A percentile compares a stretch with the other conserved stretches of the same genome.
Conservation (phyloP, 2,329 filamentous ascomycete genomes). For the Shiraia bambusicola region DNA sequence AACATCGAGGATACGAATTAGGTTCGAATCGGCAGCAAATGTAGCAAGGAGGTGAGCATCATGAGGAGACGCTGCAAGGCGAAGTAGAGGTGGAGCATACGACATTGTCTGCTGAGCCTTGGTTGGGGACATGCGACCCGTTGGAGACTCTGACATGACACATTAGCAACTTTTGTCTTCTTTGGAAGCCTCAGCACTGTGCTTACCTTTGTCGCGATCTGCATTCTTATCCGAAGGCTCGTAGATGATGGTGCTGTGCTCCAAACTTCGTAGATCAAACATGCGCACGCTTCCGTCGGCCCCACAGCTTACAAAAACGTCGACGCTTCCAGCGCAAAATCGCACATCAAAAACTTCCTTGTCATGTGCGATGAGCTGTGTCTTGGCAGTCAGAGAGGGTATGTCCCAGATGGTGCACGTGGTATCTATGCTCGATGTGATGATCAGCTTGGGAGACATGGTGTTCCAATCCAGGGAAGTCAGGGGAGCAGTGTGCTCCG, state of each 20-base stretch:
- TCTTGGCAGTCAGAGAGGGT: conserved; percentile 94
- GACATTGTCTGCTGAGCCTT: conserved; percentile 74
- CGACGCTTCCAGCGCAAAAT: conserved; percentile 97
- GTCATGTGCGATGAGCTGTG: conserved; percentile 96
- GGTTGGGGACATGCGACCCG: conserved; percentile 65
- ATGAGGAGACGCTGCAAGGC: conserved; percentile 87
- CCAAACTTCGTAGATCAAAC: conserved; percentile 94
- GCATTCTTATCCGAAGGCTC: conserved; percentile 85
- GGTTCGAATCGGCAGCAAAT: conserved; percentile 87
- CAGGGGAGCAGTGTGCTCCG: conserved; percentile 93
- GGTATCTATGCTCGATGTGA: conserved; percentile 97
- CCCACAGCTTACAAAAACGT: conserved; percentile 96
- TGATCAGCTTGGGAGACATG: conserved; percentile 93
- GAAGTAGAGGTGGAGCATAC: conserved; percentile 66
- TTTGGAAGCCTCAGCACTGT: background rate
- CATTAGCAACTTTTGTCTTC: conserved; percentile 11
- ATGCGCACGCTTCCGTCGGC: conserved; percentile 97
- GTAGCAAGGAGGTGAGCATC: conserved; percentile 96
- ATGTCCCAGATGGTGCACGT: conserved; percentile 99
- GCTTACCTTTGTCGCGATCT: conserved; percentile 47
- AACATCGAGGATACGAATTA: conserved; percentile 93
- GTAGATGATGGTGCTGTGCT: conserved; percentile 99
- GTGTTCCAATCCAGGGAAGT: conserved; percentile 99
- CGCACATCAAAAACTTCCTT: conserved; percentile 98
- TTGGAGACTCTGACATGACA: conserved; percentile 44